Evolutionary conservation across 306 rosid species (phyloP), one percentile per base, ranked within the genome.

Genomic region (Dryas octopetala): DNA sequence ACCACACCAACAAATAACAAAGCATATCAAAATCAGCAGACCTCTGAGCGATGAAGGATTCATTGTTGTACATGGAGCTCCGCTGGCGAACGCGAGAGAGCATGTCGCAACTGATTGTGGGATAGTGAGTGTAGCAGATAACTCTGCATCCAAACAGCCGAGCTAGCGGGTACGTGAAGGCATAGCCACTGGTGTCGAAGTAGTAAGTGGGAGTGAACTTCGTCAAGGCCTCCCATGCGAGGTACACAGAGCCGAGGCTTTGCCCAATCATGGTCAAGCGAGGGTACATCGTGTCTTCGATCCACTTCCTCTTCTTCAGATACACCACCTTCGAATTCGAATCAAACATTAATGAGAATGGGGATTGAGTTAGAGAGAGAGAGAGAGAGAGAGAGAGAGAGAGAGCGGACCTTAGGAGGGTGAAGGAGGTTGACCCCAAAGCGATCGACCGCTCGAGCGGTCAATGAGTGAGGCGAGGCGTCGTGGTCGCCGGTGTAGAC

Each of bases 81-180:
- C 80, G 88, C 7, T 86, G 86, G 59, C 92, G 90, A 84, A 95
- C 98, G 7, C 97, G 97, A 46, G 99, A 88, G n/a, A 95, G 78
- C 99, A 95, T 92, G 84, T 92, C 97, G 47, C 84, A 32, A 77
- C 97, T 95, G 84, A 95, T 95, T n/a, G 98, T 91, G 66, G 98
- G 98, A 74, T 95, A 91, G 84, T 95, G 97, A 2, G 98, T 89
- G 46, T 89, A 91, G 86, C 97, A 90, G 76, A 95, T 83, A 72
- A 95, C 95, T 71, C 73, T 90, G 83, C 98, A 95, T 55, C 96
- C 97, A 77, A 95, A 95, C 70, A 90, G 77, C 80, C 96, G 79
- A 7, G 97, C 97, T 78, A 95, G 84, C 10, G 99, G 97, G 79
- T 95, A 92, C 3, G 99, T 92, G 75, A 95, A 94, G 43, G 99